Base-by-base conservation (phyloP, 345 rosid genomes). In the Mallotus nudiflorus region DNA sequence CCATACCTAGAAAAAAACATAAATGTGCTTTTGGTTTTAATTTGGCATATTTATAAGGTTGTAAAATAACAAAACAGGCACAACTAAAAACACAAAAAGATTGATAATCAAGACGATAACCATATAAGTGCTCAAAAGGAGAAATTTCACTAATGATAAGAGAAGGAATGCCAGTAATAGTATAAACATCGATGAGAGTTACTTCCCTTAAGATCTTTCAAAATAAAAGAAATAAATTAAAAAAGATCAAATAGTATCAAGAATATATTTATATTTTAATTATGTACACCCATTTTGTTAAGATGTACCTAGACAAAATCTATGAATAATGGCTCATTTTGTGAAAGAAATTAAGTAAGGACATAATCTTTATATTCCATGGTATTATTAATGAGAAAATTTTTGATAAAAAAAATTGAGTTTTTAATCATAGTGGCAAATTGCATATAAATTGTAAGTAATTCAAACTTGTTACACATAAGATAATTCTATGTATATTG, bases 201-300 rank as follows among this genome's bases (percentile, higher is more conserved):
- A n/a, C n/a, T n/a, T n/a, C n/a, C n/a, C n/a, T n/a, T n/a, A n/a
- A n/a, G n/a, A n/a, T n/a, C n/a, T n/a, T n/a, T n/a, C n/a, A n/a
- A n/a, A n/a, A n/a, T n/a, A n/a, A 42, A 60, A 53, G 9, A 66
- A 62, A 22, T 29, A 75, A 12, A 69, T 35, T 0, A 75, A 22
- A 0, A 64, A 2, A 5, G 62, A 13, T 9, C 56, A 2, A 37
- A 49, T 7, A n/a, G 2, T 65, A 40, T 75, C 40, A 14, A 75
- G 13, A 3, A 70, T 69, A 15, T 75, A 53, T 6, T 51, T 6
- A 6, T 19, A 52, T 48, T 68, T 74, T 7, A 2, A 29, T 9
- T 68, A 19, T 1, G 29, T 65, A 0, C 29, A 11, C 3, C 70
- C 60, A 69, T 69, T 75, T 69, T 69, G 42, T 55, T 44, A 29